Percentiles rank a stretch among this genome's conserved stretches.
These are phyloP conservation scores for Suillus decipiens DNA, from an alignment of 768 basidiomycete species.

Conservation along the genomic window DNA sequence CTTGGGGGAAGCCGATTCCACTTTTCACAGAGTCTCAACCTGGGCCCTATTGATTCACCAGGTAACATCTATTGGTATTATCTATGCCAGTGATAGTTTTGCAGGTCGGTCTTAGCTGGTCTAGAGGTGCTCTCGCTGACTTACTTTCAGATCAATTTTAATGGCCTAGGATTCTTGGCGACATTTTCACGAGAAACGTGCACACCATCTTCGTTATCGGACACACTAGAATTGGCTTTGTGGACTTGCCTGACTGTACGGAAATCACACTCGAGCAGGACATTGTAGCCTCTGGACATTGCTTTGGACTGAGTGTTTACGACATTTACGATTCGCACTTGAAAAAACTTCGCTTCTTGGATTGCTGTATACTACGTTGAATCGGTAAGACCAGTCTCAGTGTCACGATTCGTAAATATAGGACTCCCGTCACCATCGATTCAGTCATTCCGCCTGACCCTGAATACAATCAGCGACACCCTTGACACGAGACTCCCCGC, in stretches of 20 bases:
- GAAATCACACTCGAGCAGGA: background rate
- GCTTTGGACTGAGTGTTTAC: background rate
- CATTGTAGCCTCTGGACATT: background rate
- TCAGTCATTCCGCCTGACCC: background rate
- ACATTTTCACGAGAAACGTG: conserved; percentile 45
- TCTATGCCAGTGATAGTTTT: conserved; percentile 15
- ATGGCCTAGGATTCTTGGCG: conserved; percentile 41
- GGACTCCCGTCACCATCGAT: background rate
- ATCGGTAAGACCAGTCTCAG: background rate
- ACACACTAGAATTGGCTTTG: conserved; percentile 41
- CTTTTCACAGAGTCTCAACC: conserved; percentile 36
- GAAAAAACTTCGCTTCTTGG: background rate
- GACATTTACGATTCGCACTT: background rate
- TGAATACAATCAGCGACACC: background rate
- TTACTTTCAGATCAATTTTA: conserved; percentile 17
- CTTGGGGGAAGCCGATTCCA: conserved; percentile 34
- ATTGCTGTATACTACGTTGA: background rate
- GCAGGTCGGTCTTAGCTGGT: conserved; percentile 18
- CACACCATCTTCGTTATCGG: conserved; percentile 47
- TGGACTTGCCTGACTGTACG: conserved; percentile 13
- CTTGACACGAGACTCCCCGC: background rate
- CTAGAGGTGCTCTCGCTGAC: background rate
- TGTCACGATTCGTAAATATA: background rate
- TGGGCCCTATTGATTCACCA: conserved; percentile 30
- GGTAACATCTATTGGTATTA: conserved; percentile 18